phyloP scores from a whole-genome alignment of 257 asterid genomes.

The Gentiana dahurica region DNA sequence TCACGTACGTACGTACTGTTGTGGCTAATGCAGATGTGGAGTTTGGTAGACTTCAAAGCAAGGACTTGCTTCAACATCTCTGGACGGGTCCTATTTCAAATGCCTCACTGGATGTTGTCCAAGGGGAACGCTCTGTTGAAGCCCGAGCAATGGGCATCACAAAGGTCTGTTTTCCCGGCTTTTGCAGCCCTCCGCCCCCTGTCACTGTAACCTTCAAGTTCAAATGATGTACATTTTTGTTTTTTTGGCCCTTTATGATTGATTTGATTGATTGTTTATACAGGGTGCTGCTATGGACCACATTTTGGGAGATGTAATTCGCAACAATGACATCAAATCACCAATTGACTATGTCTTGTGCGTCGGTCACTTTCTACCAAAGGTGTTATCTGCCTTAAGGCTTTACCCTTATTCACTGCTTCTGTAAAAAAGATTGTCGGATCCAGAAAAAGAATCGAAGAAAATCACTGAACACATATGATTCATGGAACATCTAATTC shows the following conservation, averaged over 20 bases:
- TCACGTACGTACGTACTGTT: too few relatives aligned
- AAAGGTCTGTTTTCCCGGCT: constrained; percentile 36
- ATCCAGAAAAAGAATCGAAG: too few relatives aligned
- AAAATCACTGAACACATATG: too few relatives aligned
- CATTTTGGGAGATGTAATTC: constrained; percentile 89
- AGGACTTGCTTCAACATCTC: constrained; percentile 81
- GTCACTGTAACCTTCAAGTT: constrained; percentile 1
- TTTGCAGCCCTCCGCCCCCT: neutral
- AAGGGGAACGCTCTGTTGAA: constrained; percentile 86
- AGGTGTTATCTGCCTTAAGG: constrained; percentile 26
- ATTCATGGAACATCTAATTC: too few relatives aligned
- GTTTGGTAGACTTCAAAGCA: constrained; percentile 86
- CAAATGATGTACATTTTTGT: too few relatives aligned
- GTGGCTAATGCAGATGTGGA: constrained; percentile 45
- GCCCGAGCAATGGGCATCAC: constrained; percentile 93
- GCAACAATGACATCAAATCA: constrained; percentile 46
- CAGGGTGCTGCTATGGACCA: constrained; percentile 99
- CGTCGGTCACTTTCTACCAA: constrained; percentile 78
- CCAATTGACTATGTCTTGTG: constrained; percentile 87
- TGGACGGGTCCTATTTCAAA: constrained; percentile 95
- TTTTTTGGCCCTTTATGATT: neutral
- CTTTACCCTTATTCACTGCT: too few relatives aligned
- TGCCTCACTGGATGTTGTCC: constrained; percentile 88
- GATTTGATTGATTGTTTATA: neutral
- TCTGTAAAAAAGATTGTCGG: too few relatives aligned